Base-by-base conservation (phyloP, 2,329 filamentous ascomycete genomes). In the Ophiobolus disseminans region DNA sequence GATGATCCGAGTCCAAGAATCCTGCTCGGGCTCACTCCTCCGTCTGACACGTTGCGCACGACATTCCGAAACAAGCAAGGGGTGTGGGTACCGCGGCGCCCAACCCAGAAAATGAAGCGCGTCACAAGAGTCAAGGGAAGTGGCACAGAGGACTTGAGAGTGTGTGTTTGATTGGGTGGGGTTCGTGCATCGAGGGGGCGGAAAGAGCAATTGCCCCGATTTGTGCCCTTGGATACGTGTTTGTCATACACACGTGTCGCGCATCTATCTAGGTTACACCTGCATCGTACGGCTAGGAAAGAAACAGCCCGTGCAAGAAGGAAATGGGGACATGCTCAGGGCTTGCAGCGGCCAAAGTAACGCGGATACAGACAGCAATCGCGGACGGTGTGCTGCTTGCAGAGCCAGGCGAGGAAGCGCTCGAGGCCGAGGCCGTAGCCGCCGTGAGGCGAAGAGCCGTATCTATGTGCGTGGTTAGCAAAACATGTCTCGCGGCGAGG, bases 341-440 rank as follows among this genome's bases (percentile, higher is more conserved):
- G 89, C 75, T 87, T 90, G 81, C 88, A 91, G 52, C 89, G 83
- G 41, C 87, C 87, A 81, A 91, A 91, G 77, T 89, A 92, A 50
- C 89, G 84, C 56, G 89, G 88, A 70, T 91, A 92, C 77, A 92
- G 73, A 74, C 87, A 90, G 62, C 85, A 85, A 66, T 87, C 85
- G 31, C 84, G 75, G 30, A 87, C 84, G 2, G 85, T 87, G 70
- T 85, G 84, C 61, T 84, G 81, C 59, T 82, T 84, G 71, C 84
- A 87, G 69, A 87, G 72, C 85, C 85, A 87, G 38, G 85, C 85
- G 40, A 87, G 74, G 76, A 87, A 87, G 37, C 93, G 86, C 81
- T 97, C 93, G 41, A 96, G 82, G 62, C 94, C 94, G 39, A 99
- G 82, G 43, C 93, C 93, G 73, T 96, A 97, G 45, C 93, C 92